Conservation (phyloP, 805 yeast genomes). For the Cyberlindnera xishuangbannaensis region DNA sequence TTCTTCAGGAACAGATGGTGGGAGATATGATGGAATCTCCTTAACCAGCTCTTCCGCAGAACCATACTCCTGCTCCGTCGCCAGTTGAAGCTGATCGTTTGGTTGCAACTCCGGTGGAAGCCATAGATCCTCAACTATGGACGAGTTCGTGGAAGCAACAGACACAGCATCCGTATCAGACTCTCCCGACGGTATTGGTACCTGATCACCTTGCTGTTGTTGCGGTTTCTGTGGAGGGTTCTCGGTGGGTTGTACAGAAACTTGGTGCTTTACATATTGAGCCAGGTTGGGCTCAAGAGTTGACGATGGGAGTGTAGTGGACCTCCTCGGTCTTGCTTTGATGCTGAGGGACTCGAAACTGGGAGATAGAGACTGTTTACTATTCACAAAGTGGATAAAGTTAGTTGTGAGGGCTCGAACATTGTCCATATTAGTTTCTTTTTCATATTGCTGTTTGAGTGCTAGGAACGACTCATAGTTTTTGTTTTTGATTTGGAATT, state of each 20-base stretch:
- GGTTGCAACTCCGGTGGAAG: slow-evolving; percentile 34
- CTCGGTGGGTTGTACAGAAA: too few species aligned
- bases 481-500: slow-evolving; percentile 35
- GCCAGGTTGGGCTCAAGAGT: slow-evolving; percentile 14
- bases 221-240: slow-evolving; percentile 2
- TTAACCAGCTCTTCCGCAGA: slow-evolving; percentile 10
- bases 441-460: slow-evolving; percentile 30
- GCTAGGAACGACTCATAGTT: slow-evolving; percentile 32
- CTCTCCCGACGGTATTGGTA: neutral
- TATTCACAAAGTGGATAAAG: slow-evolving; percentile 27
- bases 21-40: neutral
- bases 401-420: slow-evolving; percentile 31
- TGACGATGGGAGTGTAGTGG: slow-evolving; percentile 27
- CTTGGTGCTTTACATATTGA: slow-evolving; percentile 8
- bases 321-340: slow-evolving; percentile 22
- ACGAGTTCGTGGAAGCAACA: slow-evolving; percentile 14
- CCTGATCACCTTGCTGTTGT: neutral
- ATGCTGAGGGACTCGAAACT: slow-evolving; percentile 4
- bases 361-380: slow-evolving; percentile 6
- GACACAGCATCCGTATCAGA: slow-evolving; percentile 5
- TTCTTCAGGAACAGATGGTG: slow-evolving; percentile 1
- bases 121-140: slow-evolving; percentile 29
- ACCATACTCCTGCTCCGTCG: slow-evolving; percentile 19
- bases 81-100: slow-evolving; percentile 32
- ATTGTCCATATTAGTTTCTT: slow-evolving; percentile 34